Evolutionary conservation across 768 basidiomycete genomes (phyloP).

Genomic region (Gymnopilus dilepis): DNA sequence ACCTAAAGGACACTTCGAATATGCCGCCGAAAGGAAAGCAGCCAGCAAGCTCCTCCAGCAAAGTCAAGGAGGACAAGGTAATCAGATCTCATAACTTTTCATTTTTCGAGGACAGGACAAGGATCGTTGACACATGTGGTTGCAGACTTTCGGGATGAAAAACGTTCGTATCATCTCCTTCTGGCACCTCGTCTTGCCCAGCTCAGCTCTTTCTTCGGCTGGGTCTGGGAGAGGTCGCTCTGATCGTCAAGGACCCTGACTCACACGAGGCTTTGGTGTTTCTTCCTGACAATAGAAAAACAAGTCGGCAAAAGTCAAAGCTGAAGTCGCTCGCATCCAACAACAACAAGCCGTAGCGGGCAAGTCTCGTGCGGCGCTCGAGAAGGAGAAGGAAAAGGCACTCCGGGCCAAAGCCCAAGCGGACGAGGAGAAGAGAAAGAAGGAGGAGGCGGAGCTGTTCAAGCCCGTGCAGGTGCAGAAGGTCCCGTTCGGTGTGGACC

Average conservation of each 20-base stretch:
- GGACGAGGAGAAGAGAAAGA: constrained; percentile 83
- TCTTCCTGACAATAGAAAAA: constrained; percentile 70
- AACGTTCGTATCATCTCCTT: constrained; percentile 57
- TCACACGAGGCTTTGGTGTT: not conserved
- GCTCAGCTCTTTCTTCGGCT: not conserved
- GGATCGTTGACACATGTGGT: constrained; percentile 20
- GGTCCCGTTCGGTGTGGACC: constrained; percentile 94
- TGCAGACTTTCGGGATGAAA: constrained; percentile 87
- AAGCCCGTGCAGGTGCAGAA: constrained; percentile 84
- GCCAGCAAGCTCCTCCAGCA: constrained; percentile 60
- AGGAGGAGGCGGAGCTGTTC: constrained; percentile 85
- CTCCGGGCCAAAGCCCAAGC: constrained; percentile 73
- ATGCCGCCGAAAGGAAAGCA: constrained; percentile 89
- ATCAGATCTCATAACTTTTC: constrained; percentile 30
- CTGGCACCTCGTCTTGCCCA: not conserved
- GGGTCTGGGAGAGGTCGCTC: not conserved
- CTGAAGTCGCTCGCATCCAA: constrained; percentile 80
- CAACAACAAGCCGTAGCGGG: constrained; percentile 75
- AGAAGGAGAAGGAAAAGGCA: constrained; percentile 87
- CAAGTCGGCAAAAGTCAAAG: constrained; percentile 92
- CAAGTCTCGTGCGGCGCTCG: constrained; percentile 79
- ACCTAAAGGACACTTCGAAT: not conserved
- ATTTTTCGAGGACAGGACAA: constrained; percentile 30
- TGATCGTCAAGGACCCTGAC: not conserved
- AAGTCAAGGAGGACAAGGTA: constrained; percentile 86